Percentiles rank a stretch among this genome's conserved stretches.
Evolutionary conservation across 2,329 filamentous ascomycete species (phyloP).

Genomic region (Simplicillium sp.): DNA sequence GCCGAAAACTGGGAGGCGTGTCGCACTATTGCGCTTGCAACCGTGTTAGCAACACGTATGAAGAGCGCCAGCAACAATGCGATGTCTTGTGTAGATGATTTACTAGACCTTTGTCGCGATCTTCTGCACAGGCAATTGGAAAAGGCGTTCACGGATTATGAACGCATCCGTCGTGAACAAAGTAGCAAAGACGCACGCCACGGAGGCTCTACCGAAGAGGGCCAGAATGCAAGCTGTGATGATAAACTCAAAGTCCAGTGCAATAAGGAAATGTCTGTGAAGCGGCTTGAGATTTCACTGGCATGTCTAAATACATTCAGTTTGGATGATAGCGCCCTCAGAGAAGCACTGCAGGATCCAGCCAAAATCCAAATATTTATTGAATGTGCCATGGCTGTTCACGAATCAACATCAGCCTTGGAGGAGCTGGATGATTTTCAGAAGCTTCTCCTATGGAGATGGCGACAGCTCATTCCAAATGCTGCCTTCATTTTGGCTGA

Average conservation of each 20-base stretch:
- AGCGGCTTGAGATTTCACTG: too few relatives aligned
- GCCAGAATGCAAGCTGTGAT: too few relatives aligned
- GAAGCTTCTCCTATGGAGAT: neutral
- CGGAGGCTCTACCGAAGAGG: too few relatives aligned
- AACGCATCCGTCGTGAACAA: too few relatives aligned
- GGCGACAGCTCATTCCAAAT: neutral
- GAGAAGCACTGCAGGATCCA: too few relatives aligned
- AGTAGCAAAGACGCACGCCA: too few relatives aligned
- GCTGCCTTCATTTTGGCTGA: neutral
- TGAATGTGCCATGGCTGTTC: neutral
- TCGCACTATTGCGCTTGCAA: neutral
- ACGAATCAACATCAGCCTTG: neutral
- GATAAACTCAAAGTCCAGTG: too few relatives aligned
- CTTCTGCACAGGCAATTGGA: neutral
- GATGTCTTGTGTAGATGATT: neutral
- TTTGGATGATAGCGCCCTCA: too few relatives aligned
- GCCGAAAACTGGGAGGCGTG: neutral
- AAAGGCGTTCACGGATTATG: neutral
- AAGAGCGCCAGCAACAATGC: constrained; percentile 3
- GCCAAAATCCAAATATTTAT: neutral
- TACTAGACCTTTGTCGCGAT: neutral
- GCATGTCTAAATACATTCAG: too few relatives aligned
- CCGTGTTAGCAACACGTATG: neutral
- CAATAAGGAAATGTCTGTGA: too few relatives aligned
- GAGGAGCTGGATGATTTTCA: neutral